Percentiles rank a stretch among this genome's conserved stretches.
phyloP scores from a whole-genome alignment of 2,329 filamentous ascomycete genomes.

The Penicillium psychrosexuale region DNA sequence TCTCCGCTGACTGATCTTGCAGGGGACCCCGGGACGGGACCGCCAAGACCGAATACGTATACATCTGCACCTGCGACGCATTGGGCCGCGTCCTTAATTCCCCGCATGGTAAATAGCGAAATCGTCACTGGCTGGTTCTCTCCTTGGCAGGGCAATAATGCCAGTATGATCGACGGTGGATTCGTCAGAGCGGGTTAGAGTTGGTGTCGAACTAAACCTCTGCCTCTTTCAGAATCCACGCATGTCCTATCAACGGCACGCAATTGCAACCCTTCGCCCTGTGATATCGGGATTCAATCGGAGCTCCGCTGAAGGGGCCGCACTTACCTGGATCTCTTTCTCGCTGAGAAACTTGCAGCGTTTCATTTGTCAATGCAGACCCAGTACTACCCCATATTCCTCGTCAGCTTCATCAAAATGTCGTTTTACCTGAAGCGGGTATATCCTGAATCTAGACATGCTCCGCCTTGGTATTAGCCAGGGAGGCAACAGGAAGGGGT shows the following conservation, averaged over 20 bases:
- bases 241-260: conserved; percentile 2
- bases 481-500: neutral
- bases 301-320: conserved; percentile 9
- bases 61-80: neutral
- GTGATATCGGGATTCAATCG: neutral
- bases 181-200: neutral
- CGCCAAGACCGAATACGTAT: conserved; percentile 5
- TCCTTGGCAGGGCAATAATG: conserved; percentile 2
- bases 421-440: neutral
- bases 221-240: neutral
- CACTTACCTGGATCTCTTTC: neutral
- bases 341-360: conserved; percentile 10
- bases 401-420: conserved; percentile 2
- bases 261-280: neutral
- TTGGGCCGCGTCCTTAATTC: conserved; percentile 1
- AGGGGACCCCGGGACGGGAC: neutral
- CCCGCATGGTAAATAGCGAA: neutral
- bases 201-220: neutral
- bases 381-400: neutral
- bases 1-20: conserved; percentile 4
- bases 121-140: neutral
- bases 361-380: conserved; percentile 10
- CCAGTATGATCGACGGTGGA: conserved; percentile 1
- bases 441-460: neutral
- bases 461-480: neutral